Conservation (phyloP, 2,329 filamentous ascomycete genomes). For the Aspergillus spinulosporus region DNA sequence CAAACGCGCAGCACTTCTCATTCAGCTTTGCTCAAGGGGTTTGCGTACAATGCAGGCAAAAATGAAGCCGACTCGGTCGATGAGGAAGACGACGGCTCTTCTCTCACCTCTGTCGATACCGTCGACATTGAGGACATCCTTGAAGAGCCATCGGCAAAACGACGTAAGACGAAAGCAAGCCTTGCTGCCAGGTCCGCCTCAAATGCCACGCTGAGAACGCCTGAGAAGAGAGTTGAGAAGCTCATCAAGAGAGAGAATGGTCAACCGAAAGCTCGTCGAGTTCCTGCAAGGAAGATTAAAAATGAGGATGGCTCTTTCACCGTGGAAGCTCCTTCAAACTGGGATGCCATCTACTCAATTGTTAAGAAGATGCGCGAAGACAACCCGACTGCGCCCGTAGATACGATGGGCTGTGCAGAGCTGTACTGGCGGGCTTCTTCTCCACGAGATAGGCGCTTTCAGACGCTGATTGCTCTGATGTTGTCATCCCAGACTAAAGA, state of each 20-base stretch:
- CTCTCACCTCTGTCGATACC: constrained; percentile 38
- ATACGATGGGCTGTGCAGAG: constrained; percentile 89
- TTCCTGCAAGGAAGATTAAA: constrained; percentile 43
- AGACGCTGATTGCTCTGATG: constrained; percentile 87
- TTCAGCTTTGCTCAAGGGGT: constrained; percentile 28
- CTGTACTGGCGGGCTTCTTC: constrained; percentile 46
- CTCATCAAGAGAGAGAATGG: constrained; percentile 11
- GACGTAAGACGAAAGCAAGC: constrained; percentile 50
- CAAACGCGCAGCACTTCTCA: constrained; percentile 43
- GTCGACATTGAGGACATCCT: constrained; percentile 61
- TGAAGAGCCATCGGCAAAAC: constrained; percentile 41
- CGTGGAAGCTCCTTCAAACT: constrained; percentile 68
- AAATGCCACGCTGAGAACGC: not conserved
- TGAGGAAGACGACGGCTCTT: constrained; percentile 34
- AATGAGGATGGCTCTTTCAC: constrained; percentile 38
- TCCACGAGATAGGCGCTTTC: constrained; percentile 68
- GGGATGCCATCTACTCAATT: constrained; percentile 76
- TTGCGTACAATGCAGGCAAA: constrained; percentile 27
- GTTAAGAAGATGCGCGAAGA: constrained; percentile 76
- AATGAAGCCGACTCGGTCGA: constrained; percentile 30
- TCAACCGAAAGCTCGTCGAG: constrained; percentile 37
- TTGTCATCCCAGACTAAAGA: constrained; percentile 91
- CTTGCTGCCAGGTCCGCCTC: constrained; percentile 21
- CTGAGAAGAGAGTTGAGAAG: constrained; percentile 8
- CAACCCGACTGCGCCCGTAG: constrained; percentile 74